These are phyloP conservation scores for Hirsutella minnesotensis DNA, from an alignment of 2,329 filamentous ascomycete species.

Conservation along the genomic window DNA sequence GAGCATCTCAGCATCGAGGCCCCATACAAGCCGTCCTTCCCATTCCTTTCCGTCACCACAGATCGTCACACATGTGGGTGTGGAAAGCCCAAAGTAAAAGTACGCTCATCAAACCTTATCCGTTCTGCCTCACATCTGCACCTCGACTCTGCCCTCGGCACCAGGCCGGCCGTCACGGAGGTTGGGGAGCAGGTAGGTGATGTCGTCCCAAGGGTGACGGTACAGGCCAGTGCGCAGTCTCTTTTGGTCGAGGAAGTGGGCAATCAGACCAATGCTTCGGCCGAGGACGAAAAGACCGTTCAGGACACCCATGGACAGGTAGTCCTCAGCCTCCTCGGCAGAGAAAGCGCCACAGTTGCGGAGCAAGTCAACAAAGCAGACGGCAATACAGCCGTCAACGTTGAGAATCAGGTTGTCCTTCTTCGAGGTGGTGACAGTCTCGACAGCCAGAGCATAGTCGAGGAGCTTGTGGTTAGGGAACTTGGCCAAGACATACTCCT, in stretches of 20 bases:
- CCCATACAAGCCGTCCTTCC: not conserved
- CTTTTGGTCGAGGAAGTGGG: conserved; percentile 99
- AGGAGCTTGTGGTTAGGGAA: conserved; percentile 98
- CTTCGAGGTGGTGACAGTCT: conserved; percentile 97
- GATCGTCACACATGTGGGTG: not conserved
- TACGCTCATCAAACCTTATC: conserved; percentile 13
- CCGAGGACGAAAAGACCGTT: conserved; percentile 99
- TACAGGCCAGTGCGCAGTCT: conserved; percentile 95
- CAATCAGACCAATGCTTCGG: conserved; percentile 96
- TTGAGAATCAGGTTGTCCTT: conserved; percentile 99
- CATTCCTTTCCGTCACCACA: not conserved
- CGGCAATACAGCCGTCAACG: conserved; percentile 94
- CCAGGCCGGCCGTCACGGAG: conserved; percentile 60
- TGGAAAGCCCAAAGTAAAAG: conserved; percentile 17
- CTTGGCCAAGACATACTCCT: conserved; percentile 95
- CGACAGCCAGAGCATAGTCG: conserved; percentile 95
- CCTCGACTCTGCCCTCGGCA: conserved; percentile 79
- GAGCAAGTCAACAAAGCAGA: conserved; percentile 96
- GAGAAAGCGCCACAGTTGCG: conserved; percentile 98
- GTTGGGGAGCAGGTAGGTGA: conserved; percentile 84
- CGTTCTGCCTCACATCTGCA: conserved; percentile 48
- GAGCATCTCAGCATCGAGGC: not conserved
- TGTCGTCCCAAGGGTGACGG: conserved; percentile 98
- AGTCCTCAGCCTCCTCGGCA: conserved; percentile 92
- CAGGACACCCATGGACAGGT: conserved; percentile 96